These are phyloP conservation scores for Aspergillus fumigatiaffinis DNA, from an alignment of 2,329 filamentous ascomycete genomes.

Conservation along the genomic window DNA sequence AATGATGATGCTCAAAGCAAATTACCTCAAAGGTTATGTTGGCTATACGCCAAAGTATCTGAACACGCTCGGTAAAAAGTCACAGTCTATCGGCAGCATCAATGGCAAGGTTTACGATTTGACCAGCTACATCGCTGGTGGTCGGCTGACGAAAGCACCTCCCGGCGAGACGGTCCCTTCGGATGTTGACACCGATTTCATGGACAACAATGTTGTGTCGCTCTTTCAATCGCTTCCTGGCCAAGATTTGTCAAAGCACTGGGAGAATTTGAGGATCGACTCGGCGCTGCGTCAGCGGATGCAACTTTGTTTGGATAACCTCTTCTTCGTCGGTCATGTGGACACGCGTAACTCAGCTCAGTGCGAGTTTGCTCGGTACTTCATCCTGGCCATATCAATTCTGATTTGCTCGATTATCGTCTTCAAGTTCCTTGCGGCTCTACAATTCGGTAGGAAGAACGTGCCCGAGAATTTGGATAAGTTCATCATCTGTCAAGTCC, in stretches of 20 bases:
- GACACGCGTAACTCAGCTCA: constrained; percentile 83
- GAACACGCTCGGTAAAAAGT: constrained; percentile 59
- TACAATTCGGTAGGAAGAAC: constrained; percentile 90
- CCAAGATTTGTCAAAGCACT: constrained; percentile 76
- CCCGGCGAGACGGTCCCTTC: constrained; percentile 49
- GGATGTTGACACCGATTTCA: constrained; percentile 66
- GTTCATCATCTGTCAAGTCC: constrained; percentile 96
- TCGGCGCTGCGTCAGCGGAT: constrained; percentile 59
- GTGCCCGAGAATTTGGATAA: constrained; percentile 95
- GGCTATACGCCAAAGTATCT: constrained; percentile 80
- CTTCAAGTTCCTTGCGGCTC: constrained; percentile 94
- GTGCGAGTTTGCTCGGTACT: constrained; percentile 85
- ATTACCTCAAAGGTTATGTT: constrained; percentile 81
- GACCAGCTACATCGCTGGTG: constrained; percentile 75
- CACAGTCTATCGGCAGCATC: constrained; percentile 72
- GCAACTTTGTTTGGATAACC: constrained; percentile 81
- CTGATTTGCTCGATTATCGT: constrained; percentile 75
- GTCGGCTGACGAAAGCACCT: constrained; percentile 60
- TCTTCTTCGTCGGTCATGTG: constrained; percentile 89
- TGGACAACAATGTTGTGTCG: constrained; percentile 68
- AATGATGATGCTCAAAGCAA: constrained; percentile 70
- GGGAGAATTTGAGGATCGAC: constrained; percentile 65
- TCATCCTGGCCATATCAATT: constrained; percentile 79
- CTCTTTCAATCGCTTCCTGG: constrained; percentile 77
- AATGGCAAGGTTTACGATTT: constrained; percentile 81